phyloP scores from a whole-genome alignment of 148 eudicot species.

The Silene uniflora region DNA sequence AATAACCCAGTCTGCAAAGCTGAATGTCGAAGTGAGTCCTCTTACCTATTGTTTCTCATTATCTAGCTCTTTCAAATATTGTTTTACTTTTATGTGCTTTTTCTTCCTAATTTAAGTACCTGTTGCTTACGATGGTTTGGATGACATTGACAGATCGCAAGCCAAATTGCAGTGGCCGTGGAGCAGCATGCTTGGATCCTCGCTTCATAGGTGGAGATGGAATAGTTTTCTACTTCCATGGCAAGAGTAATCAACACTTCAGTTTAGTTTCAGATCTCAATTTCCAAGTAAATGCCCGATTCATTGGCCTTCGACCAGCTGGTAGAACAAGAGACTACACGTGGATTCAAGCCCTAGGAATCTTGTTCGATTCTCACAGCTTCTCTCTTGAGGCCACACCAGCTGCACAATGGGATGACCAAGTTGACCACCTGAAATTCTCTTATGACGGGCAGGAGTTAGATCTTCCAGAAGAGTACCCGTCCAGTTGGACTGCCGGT shows the following conservation, averaged over 20 bases:
- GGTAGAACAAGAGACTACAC: constrained; percentile 57
- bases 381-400: constrained; percentile 54
- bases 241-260: constrained; percentile 58
- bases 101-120: background rate
- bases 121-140: constrained; percentile 1
- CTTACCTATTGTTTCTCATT: background rate
- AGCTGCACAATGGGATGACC: constrained; percentile 47
- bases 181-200: constrained; percentile 74
- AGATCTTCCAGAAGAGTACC: constrained; percentile 37
- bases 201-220: constrained; percentile 80
- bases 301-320: constrained; percentile 58
- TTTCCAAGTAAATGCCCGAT: constrained; percentile 65
- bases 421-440: constrained; percentile 54
- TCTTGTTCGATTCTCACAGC: constrained; percentile 46
- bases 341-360: constrained; percentile 70
- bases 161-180: constrained; percentile 57
- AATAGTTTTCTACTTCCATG: constrained; percentile 71
- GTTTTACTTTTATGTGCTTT: too few species aligned
- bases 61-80: too few species aligned
- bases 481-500: constrained; percentile 35
- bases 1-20: constrained; percentile 53
- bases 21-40: constrained; percentile 48
- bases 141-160: constrained; percentile 34
- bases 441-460: constrained; percentile 40
- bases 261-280: constrained; percentile 55